These are phyloP conservation scores for Camelina laxa DNA, from an alignment of 345 rosid species.

Conservation along the genomic window DNA sequence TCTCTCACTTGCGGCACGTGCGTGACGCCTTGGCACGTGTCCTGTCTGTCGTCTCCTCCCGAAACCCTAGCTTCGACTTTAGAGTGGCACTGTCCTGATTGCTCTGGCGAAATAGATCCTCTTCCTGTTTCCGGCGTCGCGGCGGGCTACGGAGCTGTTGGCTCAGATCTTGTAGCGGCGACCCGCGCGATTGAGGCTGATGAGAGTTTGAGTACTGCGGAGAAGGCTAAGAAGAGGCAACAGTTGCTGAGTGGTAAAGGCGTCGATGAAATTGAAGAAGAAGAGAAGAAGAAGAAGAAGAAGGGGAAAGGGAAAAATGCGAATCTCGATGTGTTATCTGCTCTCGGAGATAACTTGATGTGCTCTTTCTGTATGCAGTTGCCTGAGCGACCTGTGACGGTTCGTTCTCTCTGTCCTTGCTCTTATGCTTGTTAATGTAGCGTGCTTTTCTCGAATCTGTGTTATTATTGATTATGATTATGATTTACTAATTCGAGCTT, in stretches of 20 bases:
- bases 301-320: neutral
- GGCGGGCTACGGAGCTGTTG: neutral
- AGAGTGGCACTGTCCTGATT: conserved; percentile 76
- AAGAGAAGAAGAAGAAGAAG: neutral
- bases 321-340: conserved; percentile 43
- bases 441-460: neutral
- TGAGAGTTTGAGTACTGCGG: conserved; percentile 47
- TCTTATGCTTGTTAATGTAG: neutral
- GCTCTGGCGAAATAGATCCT: conserved; percentile 24
- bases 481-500: neutral
- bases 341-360: conserved; percentile 51
- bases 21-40: conserved; percentile 77
- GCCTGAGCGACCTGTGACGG: conserved; percentile 76
- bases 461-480: neutral
- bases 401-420: conserved; percentile 29
- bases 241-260: conserved; percentile 45
- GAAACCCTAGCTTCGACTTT: conserved; percentile 40
- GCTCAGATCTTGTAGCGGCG: conserved; percentile 42
- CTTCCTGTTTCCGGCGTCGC: conserved; percentile 6
- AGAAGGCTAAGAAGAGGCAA: conserved; percentile 61
- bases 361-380: conserved; percentile 67
- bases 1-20: conserved; percentile 61
- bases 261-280: neutral
- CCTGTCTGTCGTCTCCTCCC: conserved; percentile 48
- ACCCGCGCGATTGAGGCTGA: conserved; percentile 56